phyloP scores from a whole-genome alignment of 2,329 filamentous ascomycete genomes.

The Verticillium albo-atrum region DNA sequence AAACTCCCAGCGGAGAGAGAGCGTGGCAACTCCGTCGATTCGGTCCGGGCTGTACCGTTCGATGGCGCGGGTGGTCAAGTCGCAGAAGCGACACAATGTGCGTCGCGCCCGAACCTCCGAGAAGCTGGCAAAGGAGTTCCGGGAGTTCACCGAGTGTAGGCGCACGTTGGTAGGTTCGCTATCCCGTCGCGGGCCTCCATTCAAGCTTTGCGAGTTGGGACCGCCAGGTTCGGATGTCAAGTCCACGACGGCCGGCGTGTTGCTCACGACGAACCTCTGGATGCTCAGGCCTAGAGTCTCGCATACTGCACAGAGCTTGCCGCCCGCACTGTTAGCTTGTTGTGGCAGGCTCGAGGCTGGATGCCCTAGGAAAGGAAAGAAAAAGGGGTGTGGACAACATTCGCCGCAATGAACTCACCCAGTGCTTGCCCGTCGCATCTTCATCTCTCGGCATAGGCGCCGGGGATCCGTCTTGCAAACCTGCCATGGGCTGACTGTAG shows the following conservation, averaged over 20 bases:
- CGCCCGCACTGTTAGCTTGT: not conserved
- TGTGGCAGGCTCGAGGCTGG: no score
- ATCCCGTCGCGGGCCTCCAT: no score
- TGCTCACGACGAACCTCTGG: not conserved
- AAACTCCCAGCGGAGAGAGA: slow-evolving; percentile 6
- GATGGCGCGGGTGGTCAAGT: not conserved
- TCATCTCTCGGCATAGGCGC: no score
- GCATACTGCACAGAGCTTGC: slow-evolving; percentile 1
- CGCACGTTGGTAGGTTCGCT: no score
- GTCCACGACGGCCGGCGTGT: not conserved
- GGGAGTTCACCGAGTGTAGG: no score
- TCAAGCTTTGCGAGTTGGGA: no score
- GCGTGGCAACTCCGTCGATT: not conserved
- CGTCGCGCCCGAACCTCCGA: not conserved
- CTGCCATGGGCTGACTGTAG: no score
- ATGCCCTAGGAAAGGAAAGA: no score
- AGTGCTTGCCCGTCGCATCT: no score
- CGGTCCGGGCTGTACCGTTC: not conserved
- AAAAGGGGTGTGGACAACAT: no score
- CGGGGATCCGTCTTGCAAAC: no score
- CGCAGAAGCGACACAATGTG: not conserved
- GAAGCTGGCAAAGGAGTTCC: not conserved
- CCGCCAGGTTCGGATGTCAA: not conserved
- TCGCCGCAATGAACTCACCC: no score
- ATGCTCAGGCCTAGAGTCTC: not conserved